A percentile compares a stretch with the other conserved stretches of the same genome.
Conservation (phyloP, 2,329 filamentous ascomycete species). For the Parastagonospora nodorum region DNA sequence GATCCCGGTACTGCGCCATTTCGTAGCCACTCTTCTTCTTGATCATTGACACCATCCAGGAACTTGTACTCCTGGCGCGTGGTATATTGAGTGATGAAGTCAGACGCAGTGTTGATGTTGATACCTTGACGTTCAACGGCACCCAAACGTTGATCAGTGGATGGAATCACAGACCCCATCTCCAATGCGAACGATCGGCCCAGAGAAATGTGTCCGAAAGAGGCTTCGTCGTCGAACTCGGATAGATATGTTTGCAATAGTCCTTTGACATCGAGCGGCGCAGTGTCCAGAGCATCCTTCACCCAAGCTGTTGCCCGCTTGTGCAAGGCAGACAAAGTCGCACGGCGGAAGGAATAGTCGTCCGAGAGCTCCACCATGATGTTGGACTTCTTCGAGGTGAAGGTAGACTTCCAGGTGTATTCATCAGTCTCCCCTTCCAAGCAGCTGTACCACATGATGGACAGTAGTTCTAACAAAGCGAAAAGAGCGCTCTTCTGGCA, state of each 20-base stretch:
- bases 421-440: constrained; percentile 92
- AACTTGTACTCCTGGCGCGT: constrained; percentile 95
- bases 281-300: constrained; percentile 75
- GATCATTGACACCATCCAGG: constrained; percentile 73
- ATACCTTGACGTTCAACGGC: constrained; percentile 78
- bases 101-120: constrained; percentile 87
- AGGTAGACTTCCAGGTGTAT: constrained; percentile 83
- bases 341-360: constrained; percentile 80
- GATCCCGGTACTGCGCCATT: constrained; percentile 42
- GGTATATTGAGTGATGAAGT: constrained; percentile 96
- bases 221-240: constrained; percentile 88
- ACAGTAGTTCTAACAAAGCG: constrained; percentile 86
- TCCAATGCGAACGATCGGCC: constrained; percentile 94
- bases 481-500: constrained; percentile 92
- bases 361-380: constrained; percentile 92
- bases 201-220: constrained; percentile 88
- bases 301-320: constrained; percentile 82
- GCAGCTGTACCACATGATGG: constrained; percentile 94
- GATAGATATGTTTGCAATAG: constrained; percentile 95
- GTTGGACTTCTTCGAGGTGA: constrained; percentile 75
- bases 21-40: constrained; percentile 67
- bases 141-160: constrained; percentile 80
- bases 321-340: constrained; percentile 78
- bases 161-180: constrained; percentile 84
- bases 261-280: constrained; percentile 92